Evolutionary conservation across 169 alveolate species (phyloP), one percentile per base, ranked within the genome.

Genomic region (Pseudocohnilembus persalinus): DNA sequence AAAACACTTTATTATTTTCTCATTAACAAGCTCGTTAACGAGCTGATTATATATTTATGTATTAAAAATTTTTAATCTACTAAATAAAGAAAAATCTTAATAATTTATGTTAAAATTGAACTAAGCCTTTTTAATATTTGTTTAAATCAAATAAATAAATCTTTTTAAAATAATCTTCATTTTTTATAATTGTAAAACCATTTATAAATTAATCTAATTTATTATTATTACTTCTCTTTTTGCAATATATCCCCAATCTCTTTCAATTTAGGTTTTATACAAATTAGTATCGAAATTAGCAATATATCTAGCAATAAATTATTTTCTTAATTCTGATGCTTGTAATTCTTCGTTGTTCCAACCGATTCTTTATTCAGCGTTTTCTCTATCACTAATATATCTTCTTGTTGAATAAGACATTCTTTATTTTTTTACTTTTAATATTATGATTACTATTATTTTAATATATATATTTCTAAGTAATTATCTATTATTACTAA

Each of bases 211-310:
- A n/a, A n/a, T n/a, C n/a, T n/a, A n/a, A n/a, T n/a, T n/a, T n/a
- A n/a, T n/a, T n/a, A n/a, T n/a, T n/a, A n/a, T 49, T 49, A 49
- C 68, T 85, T 92, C 95, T 85, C 95, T 87, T 85, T 88, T 89
- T 24, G 92, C 93, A 73, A 92, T 83, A 83, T 89, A 92, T 31
- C 90, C 88, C 95, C 95, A 92, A 81, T 92, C 95, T 78, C 90
- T 89, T 84, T 92, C 95, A 35, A 84, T 85, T 72, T 88, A 77
- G 30, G 95, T 92, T 64, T 85, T 77, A 72, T 89, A 92, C 31
- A 79, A 80, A 30, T 81, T 74, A 49, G 84, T 74, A 74, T 86
- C 90, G 74, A 86, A 86, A 63, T 86, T 82, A 34, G 76, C 90
- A n/a, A 86, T 86, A n/a, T 74, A 86, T 76, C 80, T 86, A 63